Evolutionary conservation across 257 asterid genomes (phyloP).

Genomic region (Jacaranda copaia): DNA sequence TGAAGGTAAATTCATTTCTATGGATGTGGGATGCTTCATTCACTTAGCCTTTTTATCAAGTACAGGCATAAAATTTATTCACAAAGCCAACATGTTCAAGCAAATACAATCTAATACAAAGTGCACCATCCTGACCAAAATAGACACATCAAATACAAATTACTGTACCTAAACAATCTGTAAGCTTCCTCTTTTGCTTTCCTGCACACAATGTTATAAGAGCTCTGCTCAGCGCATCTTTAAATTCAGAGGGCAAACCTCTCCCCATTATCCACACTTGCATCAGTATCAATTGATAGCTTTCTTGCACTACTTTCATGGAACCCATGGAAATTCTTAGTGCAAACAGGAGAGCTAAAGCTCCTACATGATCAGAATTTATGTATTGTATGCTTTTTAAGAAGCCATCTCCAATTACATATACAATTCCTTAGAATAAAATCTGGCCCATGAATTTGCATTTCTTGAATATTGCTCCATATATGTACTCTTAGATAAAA

Average conservation of each 20-base stretch:
- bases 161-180: not conserved
- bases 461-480: no score
- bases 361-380: no score
- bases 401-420: no score
- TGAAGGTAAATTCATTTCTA: slow-evolving; percentile 64
- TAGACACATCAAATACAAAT: not conserved
- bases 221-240: not conserved
- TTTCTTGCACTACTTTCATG: no score
- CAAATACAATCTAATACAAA: slow-evolving; percentile 10
- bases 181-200: not conserved
- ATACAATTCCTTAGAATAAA: no score
- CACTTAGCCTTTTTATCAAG: not conserved
- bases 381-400: no score
- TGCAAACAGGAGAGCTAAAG: no score
- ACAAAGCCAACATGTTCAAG: not conserved
- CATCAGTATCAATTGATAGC: no score
- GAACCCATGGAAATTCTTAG: no score
- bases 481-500: no score
- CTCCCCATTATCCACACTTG: no score
- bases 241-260: not conserved
- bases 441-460: no score
- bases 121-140: slow-evolving; percentile 9
- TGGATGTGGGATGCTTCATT: slow-evolving; percentile 23
- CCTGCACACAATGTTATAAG: not conserved
- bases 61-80: not conserved